Evolutionary conservation across 1,139 yeast species (phyloP), one percentile per base, ranked within the genome.

Genomic region (Yamadazyma jaroonii): DNA sequence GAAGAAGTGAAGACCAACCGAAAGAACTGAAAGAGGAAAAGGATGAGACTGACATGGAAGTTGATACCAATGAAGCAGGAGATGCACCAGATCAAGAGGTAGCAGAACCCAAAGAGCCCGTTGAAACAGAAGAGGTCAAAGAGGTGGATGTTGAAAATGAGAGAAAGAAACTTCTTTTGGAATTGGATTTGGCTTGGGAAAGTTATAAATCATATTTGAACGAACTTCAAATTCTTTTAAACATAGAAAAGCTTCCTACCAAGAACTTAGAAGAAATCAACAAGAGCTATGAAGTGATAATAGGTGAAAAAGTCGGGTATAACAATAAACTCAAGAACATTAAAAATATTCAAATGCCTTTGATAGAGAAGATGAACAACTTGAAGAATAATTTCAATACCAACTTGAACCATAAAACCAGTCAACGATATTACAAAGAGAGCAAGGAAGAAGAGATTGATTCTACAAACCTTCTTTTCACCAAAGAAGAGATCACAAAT

Each of bases 331-430:
- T 66, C 12, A 50, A 48, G n/a, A 53, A 57, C 23, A 56, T 67
- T 30, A 53, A 52, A 31, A 53, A 56, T 9, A 54, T 59, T 3
- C 67, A 68, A 40, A 54, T 64, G 36, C 76, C 75, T 2, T 47
- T 67, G 15, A 49, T 69, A 29, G 67, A 64, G 23, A 54, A 64
- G 35, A 65, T 69, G 61, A 54, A 53, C 13, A 34, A 39, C 9
- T 46, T 68, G 29, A 54, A 59, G 3, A 44, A 41, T 25, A 53
- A 52, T 24, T 68, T 64, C 44, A 59, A 56, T 15, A 37, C 38
- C 32, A 49, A 48, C 31, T 43, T 56, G 14, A 49, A 38, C 20
- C 46, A 47, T 13, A 40, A 40, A 28, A 41, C 45, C 10, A 50
- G 55, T 31, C 46, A 39, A 28, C 38, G 43, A 23, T 43, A 25